A percentile compares a stretch with the other conserved stretches of the same genome.
phyloP scores from a whole-genome alignment of 2,329 filamentous ascomycete genomes.

The Talaromyces sp. region DNA sequence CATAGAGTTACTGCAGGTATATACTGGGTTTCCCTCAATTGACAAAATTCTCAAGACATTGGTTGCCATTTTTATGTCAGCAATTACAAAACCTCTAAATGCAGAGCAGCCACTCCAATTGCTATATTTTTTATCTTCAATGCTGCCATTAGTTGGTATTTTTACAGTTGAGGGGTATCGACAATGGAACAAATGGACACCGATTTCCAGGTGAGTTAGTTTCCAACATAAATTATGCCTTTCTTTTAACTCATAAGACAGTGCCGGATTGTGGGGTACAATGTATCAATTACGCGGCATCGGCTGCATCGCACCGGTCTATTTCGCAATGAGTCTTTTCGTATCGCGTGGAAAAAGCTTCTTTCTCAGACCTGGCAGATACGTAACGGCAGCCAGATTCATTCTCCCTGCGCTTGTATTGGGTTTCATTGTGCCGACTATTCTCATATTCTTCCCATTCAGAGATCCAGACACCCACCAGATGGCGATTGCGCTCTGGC shows the following conservation, averaged over 20 bases:
- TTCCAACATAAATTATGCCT: neutral
- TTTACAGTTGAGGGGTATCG: slow-evolving; percentile 20
- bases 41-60: slow-evolving; percentile 11
- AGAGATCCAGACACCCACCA: slow-evolving; percentile 17
- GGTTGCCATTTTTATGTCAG: slow-evolving; percentile 13
- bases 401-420: slow-evolving; percentile 27
- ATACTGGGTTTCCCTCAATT: slow-evolving; percentile 9
- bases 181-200: slow-evolving; percentile 16
- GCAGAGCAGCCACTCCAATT: slow-evolving; percentile 14
- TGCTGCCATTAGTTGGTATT: slow-evolving; percentile 16
- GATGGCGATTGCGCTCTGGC: slow-evolving; percentile 27
- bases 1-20: slow-evolving; percentile 6
- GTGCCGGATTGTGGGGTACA: slow-evolving; percentile 17
- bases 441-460: slow-evolving; percentile 28
- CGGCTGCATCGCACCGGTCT: slow-evolving; percentile 27
- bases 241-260: neutral
- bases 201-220: slow-evolving; percentile 8
- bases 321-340: slow-evolving; percentile 24
- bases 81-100: slow-evolving; percentile 1
- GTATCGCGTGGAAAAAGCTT: slow-evolving; percentile 13
- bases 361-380: slow-evolving; percentile 16
- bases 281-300: slow-evolving; percentile 21
- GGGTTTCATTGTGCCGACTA: slow-evolving; percentile 28
- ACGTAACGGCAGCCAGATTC: slow-evolving; percentile 21
- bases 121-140: slow-evolving; percentile 15